A percentile compares a stretch with the other conserved stretches of the same genome.
These are phyloP conservation scores for Phenoliferia sp. DNA, from an alignment of 1,284 basidiomycete species.

Conservation along the genomic window DNA sequence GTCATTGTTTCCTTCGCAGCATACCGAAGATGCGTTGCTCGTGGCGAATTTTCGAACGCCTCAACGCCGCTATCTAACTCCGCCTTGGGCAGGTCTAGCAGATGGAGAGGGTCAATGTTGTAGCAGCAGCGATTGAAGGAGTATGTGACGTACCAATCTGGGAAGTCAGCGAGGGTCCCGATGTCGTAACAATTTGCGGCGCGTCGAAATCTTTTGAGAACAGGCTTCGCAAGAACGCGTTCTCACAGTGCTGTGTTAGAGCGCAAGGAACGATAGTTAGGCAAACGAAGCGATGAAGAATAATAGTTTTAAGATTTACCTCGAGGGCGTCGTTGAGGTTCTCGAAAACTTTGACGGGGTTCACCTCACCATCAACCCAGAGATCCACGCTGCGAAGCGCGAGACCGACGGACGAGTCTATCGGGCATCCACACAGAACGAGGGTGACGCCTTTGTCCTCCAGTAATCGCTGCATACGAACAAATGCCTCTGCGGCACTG, in stretches of 20 bases:
- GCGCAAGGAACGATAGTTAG: too few species aligned
- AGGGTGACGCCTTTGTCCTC: constrained; percentile 70
- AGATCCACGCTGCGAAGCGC: constrained; percentile 71
- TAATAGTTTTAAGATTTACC: constrained; percentile 61
- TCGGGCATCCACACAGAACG: constrained; percentile 73
- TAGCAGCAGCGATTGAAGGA: not conserved
- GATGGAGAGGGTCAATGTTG: not conserved
- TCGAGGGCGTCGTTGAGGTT: constrained; percentile 88
- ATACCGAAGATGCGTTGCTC: constrained; percentile 54
- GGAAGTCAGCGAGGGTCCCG: constrained; percentile 13
- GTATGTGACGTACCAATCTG: constrained; percentile 23
- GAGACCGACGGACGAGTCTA: constrained; percentile 59
- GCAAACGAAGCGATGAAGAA: not conserved
- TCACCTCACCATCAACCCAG: constrained; percentile 57
- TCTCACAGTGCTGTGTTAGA: constrained; percentile 56
- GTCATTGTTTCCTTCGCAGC: constrained; percentile 56
- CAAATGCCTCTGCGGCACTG: constrained; percentile 90
- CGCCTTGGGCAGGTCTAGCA: constrained; percentile 35
- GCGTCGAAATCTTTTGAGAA: constrained; percentile 37
- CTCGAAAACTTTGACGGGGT: constrained; percentile 72
- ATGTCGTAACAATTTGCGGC: not conserved
- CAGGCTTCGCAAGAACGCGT: constrained; percentile 44
- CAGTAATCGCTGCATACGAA: constrained; percentile 80
- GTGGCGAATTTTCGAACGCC: constrained; percentile 38
- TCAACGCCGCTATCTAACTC: constrained; percentile 38